These are phyloP conservation scores for Coemansia sp. DNA, from an alignment of 192 early-diverging fungal genomes.

Conservation along the genomic window DNA sequence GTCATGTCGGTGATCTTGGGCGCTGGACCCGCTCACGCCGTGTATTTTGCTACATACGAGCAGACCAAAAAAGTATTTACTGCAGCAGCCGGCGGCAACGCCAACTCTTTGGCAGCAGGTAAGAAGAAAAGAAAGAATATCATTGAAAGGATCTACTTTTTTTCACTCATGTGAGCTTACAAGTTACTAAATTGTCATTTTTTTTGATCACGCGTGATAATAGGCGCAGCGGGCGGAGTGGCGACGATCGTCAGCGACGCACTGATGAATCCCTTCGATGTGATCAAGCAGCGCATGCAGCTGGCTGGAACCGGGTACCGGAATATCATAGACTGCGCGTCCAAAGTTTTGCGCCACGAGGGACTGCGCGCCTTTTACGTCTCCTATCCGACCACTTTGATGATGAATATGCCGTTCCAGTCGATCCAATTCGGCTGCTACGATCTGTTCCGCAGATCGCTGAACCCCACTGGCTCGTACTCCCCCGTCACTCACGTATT, in stretches of 20 bases:
- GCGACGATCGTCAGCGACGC: conserved; percentile 89
- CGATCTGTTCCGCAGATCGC: conserved; percentile 79
- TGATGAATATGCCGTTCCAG: conserved; percentile 96
- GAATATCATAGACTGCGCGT: conserved; percentile 72
- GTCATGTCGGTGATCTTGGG: conserved; percentile 92
- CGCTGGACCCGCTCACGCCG: conserved; percentile 93
- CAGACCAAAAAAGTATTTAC: conserved; percentile 80
- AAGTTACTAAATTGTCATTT: neutral
- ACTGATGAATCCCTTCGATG: conserved; percentile 97
- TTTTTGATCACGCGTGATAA: conserved; percentile 4
- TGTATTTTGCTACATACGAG: conserved; percentile 96
- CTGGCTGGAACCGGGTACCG: conserved; percentile 72
- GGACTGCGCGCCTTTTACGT: conserved; percentile 89
- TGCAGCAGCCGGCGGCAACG: conserved; percentile 39
- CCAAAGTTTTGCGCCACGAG: conserved; percentile 70
- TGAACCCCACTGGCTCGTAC: conserved; percentile 83
- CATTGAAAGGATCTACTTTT: neutral
- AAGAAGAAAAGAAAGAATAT: conserved; percentile 8
- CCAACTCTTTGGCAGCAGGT: conserved; percentile 66
- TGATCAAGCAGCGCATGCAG: conserved; percentile 97
- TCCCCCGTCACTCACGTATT: conserved; percentile 85
- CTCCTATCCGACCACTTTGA: conserved; percentile 90
- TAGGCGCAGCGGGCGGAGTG: conserved; percentile 82
- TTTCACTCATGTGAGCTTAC: neutral
- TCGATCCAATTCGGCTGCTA: conserved; percentile 92